Conservation (phyloP, 148 eudicot species). For the Salicornia ramosissima region DNA sequence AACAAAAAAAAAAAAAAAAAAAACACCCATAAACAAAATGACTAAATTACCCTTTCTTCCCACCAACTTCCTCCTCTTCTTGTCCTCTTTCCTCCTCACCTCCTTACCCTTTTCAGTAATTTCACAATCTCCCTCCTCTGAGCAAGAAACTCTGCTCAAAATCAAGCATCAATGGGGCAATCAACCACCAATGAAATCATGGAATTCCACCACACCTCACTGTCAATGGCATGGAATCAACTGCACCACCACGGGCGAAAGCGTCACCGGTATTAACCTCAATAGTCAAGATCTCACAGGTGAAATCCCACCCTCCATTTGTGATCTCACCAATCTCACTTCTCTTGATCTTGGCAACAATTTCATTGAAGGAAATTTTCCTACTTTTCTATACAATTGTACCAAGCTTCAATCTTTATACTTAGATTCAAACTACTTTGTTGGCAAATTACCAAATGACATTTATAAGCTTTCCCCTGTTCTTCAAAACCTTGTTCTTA, state of each 20-base stretch:
- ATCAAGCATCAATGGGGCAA: constrained; percentile 50
- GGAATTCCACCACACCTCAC: constrained; percentile 48
- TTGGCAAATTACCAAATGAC: constrained; percentile 57
- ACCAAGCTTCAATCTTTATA: constrained; percentile 37
- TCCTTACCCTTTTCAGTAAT: constrained; percentile 47
- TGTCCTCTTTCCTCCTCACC: constrained; percentile 25
- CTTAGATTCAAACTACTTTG: constrained; percentile 51
- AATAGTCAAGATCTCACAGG: constrained; percentile 8
- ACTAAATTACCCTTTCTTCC: constrained; percentile 17
- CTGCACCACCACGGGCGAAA: constrained; percentile 31
- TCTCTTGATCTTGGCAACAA: constrained; percentile 42
- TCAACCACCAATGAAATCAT: constrained; percentile 34
- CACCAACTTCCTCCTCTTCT: background rate
- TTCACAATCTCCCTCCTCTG: constrained; percentile 42
- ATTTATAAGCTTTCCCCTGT: constrained; percentile 36
- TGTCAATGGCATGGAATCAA: constrained; percentile 61
- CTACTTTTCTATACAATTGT: constrained; percentile 44
- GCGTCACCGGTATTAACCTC: constrained; percentile 40
- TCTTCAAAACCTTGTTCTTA: constrained; percentile 42
- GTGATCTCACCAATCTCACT: constrained; percentile 48
- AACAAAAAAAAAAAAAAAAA: background rate
- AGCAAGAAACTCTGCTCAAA: constrained; percentile 39
- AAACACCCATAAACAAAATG: constrained; percentile 23
- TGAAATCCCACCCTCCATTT: constrained; percentile 47
- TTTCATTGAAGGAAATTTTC: constrained; percentile 42